Evolutionary conservation across 2,329 filamentous ascomycete species (phyloP), one percentile per base, ranked within the genome.

Genomic region (Colletotrichum shisoi): DNA sequence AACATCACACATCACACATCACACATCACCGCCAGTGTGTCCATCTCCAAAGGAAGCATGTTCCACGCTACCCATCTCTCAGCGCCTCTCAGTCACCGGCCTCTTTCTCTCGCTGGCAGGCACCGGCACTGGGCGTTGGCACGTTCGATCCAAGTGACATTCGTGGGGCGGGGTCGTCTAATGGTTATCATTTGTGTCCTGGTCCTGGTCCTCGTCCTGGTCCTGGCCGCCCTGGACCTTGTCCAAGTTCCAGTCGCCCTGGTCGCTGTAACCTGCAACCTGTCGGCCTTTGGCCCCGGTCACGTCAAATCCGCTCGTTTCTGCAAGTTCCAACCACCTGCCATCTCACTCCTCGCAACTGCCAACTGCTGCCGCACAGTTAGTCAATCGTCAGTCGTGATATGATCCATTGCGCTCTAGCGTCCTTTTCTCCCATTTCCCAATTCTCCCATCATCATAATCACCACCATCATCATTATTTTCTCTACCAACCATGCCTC

Each of bases 271-370:
- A 27, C 24, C 24, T 27, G 24, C 24, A 27, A 27, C 24, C 24
- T 27, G 24, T 17, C 9, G 27, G 39, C 12, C 39, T 42, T 19
- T n/a, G 13, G 4, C 15, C 46, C 17, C 46, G 24, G 57, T 60
- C 64, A 64, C 54, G 61, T 67, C 42, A 67, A 60, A 59, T 6
- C 64, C 61, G 56, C 64, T 49, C 46, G 42, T 58, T 58, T 54
- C 53, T 67, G 60, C 60, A 58, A 53, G 64, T 63, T 63, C 60
- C 64, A 64, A 64, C 61, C 64, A 64, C 49, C 61, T 61, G 54
- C 37, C n/a, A 15, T 45, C 39, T 8, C 21, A 57, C 21, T 31
- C 9, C 24, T 45, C n/a, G 40, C 21, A 42, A 17, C 15, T 45
- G 40, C 48, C 27, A 31, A 17, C 6, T 11, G 8, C 24, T 17